These are phyloP conservation scores for Albatrellus ellisii DNA, from an alignment of 768 basidiomycete species.

Conservation along the genomic window DNA sequence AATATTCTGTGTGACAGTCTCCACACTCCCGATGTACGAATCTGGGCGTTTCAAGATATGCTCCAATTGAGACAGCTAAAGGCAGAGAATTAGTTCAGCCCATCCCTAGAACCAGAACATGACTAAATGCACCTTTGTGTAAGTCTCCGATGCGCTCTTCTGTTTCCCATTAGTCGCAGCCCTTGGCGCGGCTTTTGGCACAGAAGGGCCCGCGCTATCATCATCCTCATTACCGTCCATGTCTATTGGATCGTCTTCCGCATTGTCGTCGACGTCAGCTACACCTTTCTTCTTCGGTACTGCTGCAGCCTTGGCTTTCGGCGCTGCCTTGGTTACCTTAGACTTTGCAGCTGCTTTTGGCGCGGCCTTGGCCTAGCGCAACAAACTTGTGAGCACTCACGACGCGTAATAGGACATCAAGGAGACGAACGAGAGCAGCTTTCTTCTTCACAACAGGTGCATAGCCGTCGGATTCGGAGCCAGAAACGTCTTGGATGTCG, in stretches of 20 bases:
- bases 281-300: conserved; percentile 62
- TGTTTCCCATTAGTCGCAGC: conserved; percentile 37
- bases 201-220: conserved; percentile 21
- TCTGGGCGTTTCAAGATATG: conserved; percentile 89
- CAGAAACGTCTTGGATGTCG: conserved; percentile 42
- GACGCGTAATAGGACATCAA: conserved; percentile 6
- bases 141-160: conserved; percentile 86
- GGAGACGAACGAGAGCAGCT: conserved; percentile 16
- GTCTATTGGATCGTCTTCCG: conserved; percentile 32
- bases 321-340: conserved; percentile 31
- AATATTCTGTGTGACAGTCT: conserved; percentile 74
- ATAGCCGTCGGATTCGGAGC: conserved; percentile 56
- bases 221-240: conserved; percentile 30
- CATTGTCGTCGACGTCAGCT: conserved; percentile 49
- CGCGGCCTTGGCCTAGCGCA: conserved; percentile 28
- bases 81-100: conserved; percentile 7
- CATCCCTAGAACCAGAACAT: not conserved
- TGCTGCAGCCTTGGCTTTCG: conserved; percentile 39
- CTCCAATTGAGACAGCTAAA: conserved; percentile 84
- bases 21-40: conserved; percentile 94
- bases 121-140: conserved; percentile 55
- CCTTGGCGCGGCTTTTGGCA: conserved; percentile 15
- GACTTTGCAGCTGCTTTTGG: conserved; percentile 31
- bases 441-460: conserved; percentile 44
- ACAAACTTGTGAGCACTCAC: not conserved